These are phyloP conservation scores for Xylariomycetidae sp. DNA, from an alignment of 2,329 filamentous ascomycete species.

Conservation along the genomic window DNA sequence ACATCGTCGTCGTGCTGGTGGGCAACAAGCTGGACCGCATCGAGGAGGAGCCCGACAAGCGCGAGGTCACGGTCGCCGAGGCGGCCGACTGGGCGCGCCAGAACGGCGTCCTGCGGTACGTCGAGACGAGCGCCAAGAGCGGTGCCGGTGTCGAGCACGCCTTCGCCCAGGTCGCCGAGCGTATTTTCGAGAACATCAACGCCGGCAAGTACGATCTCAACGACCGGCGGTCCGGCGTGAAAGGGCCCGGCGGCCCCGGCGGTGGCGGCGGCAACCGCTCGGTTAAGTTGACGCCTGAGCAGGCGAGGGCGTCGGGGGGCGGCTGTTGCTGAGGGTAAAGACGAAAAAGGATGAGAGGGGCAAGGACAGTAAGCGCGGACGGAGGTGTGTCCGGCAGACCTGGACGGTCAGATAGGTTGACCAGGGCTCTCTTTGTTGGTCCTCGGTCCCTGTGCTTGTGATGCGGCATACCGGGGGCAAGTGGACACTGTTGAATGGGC, in stretches of 20 bases:
- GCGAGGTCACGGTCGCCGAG: constrained; percentile 76
- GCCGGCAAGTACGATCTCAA: constrained; percentile 92
- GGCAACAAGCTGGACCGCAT: constrained; percentile 92
- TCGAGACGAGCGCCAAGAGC: constrained; percentile 94
- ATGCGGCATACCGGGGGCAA: too few relatives aligned
- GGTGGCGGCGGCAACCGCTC: constrained; percentile 35
- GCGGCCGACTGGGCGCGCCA: constrained; percentile 82
- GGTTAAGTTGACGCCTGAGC: constrained; percentile 38
- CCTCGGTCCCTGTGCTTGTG: too few relatives aligned
- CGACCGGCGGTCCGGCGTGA: constrained; percentile 86
- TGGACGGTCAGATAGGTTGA: too few relatives aligned
- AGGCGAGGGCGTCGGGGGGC: constrained; percentile 32
- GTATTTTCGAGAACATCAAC: constrained; percentile 96
- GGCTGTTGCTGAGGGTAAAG: constrained; percentile 40
- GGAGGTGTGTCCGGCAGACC: constrained; percentile 1
- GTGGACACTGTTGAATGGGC: too few relatives aligned
- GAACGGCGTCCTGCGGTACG: constrained; percentile 87
- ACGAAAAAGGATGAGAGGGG: constrained; percentile 12
- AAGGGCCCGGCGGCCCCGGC: constrained; percentile 60
- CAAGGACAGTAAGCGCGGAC: background rate
- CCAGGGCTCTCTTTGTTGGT: too few relatives aligned
- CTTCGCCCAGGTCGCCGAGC: constrained; percentile 87
- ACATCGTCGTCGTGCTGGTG: constrained; percentile 90
- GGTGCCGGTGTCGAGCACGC: constrained; percentile 91
- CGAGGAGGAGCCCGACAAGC: constrained; percentile 32